These are phyloP conservation scores for Sabuloglossum arenarium DNA, from an alignment of 495 filamentous ascomycete species.

Conservation along the genomic window DNA sequence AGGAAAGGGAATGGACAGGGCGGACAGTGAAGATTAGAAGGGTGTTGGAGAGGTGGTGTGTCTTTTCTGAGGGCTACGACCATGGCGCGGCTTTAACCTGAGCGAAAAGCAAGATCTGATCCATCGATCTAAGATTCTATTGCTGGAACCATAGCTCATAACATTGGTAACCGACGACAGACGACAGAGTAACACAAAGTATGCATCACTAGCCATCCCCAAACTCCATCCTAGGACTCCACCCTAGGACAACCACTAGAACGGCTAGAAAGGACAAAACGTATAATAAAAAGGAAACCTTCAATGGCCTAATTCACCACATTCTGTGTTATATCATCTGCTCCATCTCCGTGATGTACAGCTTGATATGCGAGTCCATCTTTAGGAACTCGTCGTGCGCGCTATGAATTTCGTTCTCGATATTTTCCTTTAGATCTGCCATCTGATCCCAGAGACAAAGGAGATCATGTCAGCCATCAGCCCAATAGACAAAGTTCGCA, in stretches of 20 bases:
- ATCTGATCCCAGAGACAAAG: too few species aligned
- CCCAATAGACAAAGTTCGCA: too few species aligned
- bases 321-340: constrained; percentile 48
- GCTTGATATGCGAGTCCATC: constrained; percentile 87
- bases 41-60: constrained; percentile 54
- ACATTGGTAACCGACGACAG: background rate
- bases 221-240: constrained; percentile 7
- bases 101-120: background rate
- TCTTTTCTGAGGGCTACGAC: background rate
- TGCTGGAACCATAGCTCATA: constrained; percentile 6
- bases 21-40: constrained; percentile 41
- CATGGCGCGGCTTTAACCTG: constrained; percentile 22
- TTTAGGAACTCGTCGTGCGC: constrained; percentile 88
- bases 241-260: constrained; percentile 14
- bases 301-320: too few species aligned
- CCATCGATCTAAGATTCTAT: background rate
- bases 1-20: constrained; percentile 41
- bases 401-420: constrained; percentile 73
- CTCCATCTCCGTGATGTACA: constrained; percentile 98
- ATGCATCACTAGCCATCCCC: background rate
- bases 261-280: background rate
- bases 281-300: background rate
- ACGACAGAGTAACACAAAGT: constrained; percentile 5
- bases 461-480: too few species aligned
- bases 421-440: constrained; percentile 89